These are phyloP conservation scores for Fibroporia radiculosa DNA, from an alignment of 768 basidiomycete species.

Conservation along the genomic window DNA sequence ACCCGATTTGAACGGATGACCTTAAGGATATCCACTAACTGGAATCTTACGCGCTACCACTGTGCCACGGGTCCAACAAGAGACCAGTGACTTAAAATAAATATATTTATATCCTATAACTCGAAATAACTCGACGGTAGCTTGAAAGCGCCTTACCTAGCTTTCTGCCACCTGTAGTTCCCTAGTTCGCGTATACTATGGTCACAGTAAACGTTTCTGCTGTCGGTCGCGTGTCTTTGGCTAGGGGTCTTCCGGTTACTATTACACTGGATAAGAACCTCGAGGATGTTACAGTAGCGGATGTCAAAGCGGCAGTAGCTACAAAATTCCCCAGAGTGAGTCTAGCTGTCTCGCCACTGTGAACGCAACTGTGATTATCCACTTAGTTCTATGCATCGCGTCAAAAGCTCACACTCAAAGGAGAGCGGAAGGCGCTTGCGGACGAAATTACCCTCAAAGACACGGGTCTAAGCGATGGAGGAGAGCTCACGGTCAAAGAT, in stretches of 20 bases:
- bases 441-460: constrained; percentile 55
- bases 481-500: constrained; percentile 78
- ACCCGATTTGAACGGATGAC: constrained; percentile 44
- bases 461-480: constrained; percentile 50
- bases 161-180: too few relatives aligned
- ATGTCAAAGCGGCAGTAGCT: constrained; percentile 62
- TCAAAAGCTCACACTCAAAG: constrained; percentile 65
- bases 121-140: too few relatives aligned
- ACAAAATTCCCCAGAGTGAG: constrained; percentile 45
- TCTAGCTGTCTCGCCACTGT: neutral
- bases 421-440: constrained; percentile 50
- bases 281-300: constrained; percentile 48
- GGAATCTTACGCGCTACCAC: constrained; percentile 25
- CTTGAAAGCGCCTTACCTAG: too few relatives aligned
- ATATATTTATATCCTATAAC: too few relatives aligned
- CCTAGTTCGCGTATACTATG: too few relatives aligned
- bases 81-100: neutral
- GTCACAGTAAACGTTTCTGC: constrained; percentile 47
- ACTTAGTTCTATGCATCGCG: constrained; percentile 60
- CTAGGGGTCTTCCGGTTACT: constrained; percentile 42
- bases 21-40: constrained; percentile 31
- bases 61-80: constrained; percentile 1
- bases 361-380: neutral
- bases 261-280: constrained; percentile 39
- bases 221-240: constrained; percentile 39